Evolutionary conservation across 225 moss, liverwort and hornwort species (phyloP).

Genomic region (Pseudisothecium myosuroides): DNA sequence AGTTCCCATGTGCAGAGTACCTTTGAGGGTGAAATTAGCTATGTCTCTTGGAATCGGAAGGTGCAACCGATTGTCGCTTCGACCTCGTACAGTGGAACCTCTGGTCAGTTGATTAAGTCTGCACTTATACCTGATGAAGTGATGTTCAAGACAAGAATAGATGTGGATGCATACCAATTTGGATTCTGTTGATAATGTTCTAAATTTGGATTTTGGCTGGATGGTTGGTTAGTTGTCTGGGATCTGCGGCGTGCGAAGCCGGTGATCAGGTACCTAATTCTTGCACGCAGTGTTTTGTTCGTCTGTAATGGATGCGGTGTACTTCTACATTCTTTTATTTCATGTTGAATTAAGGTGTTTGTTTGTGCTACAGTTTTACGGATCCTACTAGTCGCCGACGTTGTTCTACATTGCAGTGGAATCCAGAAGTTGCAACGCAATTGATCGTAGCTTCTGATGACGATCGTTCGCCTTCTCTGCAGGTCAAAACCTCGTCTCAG

Average conservation of each 20-base stretch:
- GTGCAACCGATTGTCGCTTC: slow-evolving; percentile 82
- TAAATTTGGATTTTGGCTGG: neutral
- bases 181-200: neutral
- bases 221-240: slow-evolving; percentile 68
- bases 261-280: slow-evolving; percentile 58
- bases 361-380: slow-evolving; percentile 58
- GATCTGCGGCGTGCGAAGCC: slow-evolving; percentile 85
- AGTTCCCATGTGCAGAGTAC: slow-evolving; percentile 25
- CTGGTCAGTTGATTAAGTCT: slow-evolving; percentile 36
- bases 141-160: neutral
- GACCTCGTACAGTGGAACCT: slow-evolving; percentile 80
- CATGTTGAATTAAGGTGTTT: neutral
- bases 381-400: slow-evolving; percentile 83
- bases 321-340: neutral
- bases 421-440: slow-evolving; percentile 92
- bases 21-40: slow-evolving; percentile 67
- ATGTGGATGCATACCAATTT: neutral
- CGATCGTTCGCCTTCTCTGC: slow-evolving; percentile 78
- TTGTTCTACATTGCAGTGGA: slow-evolving; percentile 95
- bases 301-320: neutral
- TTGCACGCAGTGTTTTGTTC: neutral
- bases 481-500: slow-evolving; percentile 12
- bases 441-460: slow-evolving; percentile 95
- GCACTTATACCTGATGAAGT: neutral
- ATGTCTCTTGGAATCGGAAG: slow-evolving; percentile 95